These are phyloP conservation scores for Calonectria leucothoes DNA, from an alignment of 2,329 filamentous ascomycete genomes.

Conservation along the genomic window DNA sequence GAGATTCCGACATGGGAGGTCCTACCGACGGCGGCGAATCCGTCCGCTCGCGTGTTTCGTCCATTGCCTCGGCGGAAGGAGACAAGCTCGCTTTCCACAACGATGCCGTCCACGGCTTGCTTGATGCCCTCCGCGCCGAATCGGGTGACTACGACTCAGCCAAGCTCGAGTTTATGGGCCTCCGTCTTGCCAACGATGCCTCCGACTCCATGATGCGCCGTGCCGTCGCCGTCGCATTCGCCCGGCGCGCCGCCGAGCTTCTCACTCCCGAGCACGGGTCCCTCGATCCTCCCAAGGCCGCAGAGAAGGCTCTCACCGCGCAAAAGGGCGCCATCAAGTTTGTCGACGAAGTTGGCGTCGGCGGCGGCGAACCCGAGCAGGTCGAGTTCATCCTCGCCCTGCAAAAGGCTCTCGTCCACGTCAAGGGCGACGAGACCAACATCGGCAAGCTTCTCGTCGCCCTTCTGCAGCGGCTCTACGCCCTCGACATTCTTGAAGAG, in stretches of 20 bases:
- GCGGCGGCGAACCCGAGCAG: conserved; percentile 79
- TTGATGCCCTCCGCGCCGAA: conserved; percentile 83
- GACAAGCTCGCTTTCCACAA: conserved; percentile 75
- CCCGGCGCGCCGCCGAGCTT: conserved; percentile 82
- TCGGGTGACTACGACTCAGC: conserved; percentile 82
- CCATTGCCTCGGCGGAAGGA: conserved; percentile 79
- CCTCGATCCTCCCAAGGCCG: conserved; percentile 72
- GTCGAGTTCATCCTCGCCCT: conserved; percentile 85
- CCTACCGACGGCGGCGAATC: conserved; percentile 48
- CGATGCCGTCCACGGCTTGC: conserved; percentile 87
- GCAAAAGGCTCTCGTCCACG: conserved; percentile 81
- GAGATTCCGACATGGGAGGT: conserved; percentile 75
- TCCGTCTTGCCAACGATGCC: conserved; percentile 92
- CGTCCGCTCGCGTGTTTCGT: conserved; percentile 74
- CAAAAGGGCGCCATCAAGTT: conserved; percentile 67
- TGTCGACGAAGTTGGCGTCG: conserved; percentile 69
- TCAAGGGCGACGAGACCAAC: conserved; percentile 64
- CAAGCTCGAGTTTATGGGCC: conserved; percentile 90
- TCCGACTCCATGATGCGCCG: conserved; percentile 89
- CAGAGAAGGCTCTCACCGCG: conserved; percentile 68
- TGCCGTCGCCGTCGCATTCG: conserved; percentile 87
- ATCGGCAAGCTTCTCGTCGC: conserved; percentile 77
- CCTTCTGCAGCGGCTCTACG: conserved; percentile 86
- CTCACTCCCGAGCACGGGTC: conserved; percentile 60
- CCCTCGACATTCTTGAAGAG: conserved; percentile 86